These are phyloP conservation scores for Fusarium pseudonygamai DNA, from an alignment of 2,329 filamentous ascomycete genomes.

Conservation along the genomic window DNA sequence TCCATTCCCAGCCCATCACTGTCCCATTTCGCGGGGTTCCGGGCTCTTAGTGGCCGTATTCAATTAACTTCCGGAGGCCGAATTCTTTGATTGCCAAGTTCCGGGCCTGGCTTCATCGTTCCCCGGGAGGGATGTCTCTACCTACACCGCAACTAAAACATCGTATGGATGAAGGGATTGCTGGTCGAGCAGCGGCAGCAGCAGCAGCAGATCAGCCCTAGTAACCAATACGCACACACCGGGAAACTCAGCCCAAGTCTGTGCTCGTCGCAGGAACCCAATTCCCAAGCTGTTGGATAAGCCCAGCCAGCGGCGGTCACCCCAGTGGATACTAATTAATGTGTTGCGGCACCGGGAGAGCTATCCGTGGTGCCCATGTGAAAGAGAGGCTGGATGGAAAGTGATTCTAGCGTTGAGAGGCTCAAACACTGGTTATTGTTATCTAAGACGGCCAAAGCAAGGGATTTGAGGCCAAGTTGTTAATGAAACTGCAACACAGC, in stretches of 20 bases:
- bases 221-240: slow-evolving; percentile 7
- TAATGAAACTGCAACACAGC: neutral
- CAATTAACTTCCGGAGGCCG: slow-evolving; percentile 21
- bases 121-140: slow-evolving; percentile 8
- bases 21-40: slow-evolving; percentile 32
- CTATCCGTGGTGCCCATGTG: slow-evolving; percentile 18
- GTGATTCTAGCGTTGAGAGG: slow-evolving; percentile 12
- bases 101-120: slow-evolving; percentile 12
- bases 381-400: slow-evolving; percentile 33
- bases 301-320: slow-evolving; percentile 13
- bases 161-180: slow-evolving; percentile 14
- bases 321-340: slow-evolving; percentile 32
- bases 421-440: neutral
- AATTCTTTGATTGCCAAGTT: slow-evolving; percentile 23
- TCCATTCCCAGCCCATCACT: slow-evolving; percentile 25
- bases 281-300: slow-evolving; percentile 37
- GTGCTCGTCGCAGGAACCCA: slow-evolving; percentile 33
- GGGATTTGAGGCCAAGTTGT: neutral
- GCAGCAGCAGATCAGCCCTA: slow-evolving; percentile 12
- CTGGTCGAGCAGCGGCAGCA: slow-evolving; percentile 5
- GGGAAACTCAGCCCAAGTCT: slow-evolving; percentile 18
- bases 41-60: slow-evolving; percentile 29
- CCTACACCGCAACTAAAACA: slow-evolving; percentile 32
- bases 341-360: slow-evolving; percentile 7
- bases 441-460: slow-evolving; percentile 12